Evolutionary conservation across 2,329 filamentous ascomycete species (phyloP), one percentile per base, ranked within the genome.

Genomic region (Gnomoniopsis sp.): DNA sequence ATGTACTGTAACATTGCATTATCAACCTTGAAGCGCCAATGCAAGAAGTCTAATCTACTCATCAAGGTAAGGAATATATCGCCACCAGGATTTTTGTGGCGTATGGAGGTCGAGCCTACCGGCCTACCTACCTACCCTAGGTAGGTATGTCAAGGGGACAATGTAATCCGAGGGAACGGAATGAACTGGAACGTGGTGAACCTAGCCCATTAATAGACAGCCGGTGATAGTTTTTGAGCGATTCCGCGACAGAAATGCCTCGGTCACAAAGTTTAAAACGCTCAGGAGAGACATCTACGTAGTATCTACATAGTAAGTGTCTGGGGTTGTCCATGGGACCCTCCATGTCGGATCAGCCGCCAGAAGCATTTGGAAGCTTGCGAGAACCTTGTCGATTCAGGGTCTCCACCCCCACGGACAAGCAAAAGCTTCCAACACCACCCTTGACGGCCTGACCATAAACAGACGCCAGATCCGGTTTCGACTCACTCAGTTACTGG

Each of bases 351-450:
- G 49, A 57, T 51, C 49, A 21, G 51, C 12, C 51, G 55, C 55
- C 55, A 61, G 51, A 58, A 60, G 19, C 47, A 15, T 19, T 51
- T 60, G 30, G 58, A 60, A 60, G 58, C 58, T 58, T 19, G 34
- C 22, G 53, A 52, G 53, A 61, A 59, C 56, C 59, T 56, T 53
- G 59, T 43, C 36, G 49, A 50, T 43, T 36, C 23, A 33, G 57
- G 36, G 44, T 36, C 26, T n/a, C 46, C 53, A 55, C 53, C 53
- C 49, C 49, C 43, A 44, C n/a, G 43, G 12, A n/a, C 38, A 52
- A 30, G 49, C 33, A 38, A 26, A 38, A 19, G 30, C 49, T 51
- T 30, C 49, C 30, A 48, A 36, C 21, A 38, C 53, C 53, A 49
- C 8, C n/a, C n/a, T n/a, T n/a, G n/a, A n/a, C n/a, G n/a, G n/a